phyloP scores from a whole-genome alignment of 176 grass and related monocot species.

The Olyra latifolia region DNA sequence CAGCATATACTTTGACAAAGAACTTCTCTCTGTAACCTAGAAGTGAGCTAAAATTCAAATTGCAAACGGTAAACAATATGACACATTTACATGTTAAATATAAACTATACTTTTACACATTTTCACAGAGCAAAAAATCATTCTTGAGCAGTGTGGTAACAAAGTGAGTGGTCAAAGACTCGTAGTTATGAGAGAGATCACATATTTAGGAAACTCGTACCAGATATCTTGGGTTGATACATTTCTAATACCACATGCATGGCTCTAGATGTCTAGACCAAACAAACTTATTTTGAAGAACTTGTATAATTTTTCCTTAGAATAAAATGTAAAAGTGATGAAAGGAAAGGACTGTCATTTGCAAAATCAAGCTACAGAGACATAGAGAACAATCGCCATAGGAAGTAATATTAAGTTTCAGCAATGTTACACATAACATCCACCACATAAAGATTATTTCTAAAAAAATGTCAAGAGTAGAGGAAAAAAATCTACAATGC shows the following conservation, averaged over 20 bases:
- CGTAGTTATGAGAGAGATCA: background rate
- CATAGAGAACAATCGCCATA: background rate
- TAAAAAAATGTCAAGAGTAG: background rate
- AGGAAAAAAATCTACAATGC: background rate
- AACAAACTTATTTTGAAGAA: no score
- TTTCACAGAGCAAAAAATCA: background rate
- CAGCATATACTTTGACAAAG: conserved; percentile 93
- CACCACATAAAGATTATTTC: background rate
- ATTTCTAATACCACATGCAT: background rate
- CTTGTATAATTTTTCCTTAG: background rate
- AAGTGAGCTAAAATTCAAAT: conserved; percentile 45
- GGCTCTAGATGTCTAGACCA: background rate
- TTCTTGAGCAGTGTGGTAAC: background rate
- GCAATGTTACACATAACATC: background rate
- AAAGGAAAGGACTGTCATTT: background rate
- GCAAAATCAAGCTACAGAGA: background rate
- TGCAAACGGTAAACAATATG: conserved; percentile 2
- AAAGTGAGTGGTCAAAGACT: background rate
- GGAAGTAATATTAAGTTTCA: background rate
- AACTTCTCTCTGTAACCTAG: conserved; percentile 94
- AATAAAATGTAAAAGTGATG: background rate
- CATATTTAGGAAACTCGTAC: background rate
- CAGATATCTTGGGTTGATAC: background rate
- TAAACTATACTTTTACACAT: background rate
- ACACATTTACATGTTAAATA: background rate